Conservation (phyloP, 352 stramenopile genomes). For the Globisporangium paddicum region DNA sequence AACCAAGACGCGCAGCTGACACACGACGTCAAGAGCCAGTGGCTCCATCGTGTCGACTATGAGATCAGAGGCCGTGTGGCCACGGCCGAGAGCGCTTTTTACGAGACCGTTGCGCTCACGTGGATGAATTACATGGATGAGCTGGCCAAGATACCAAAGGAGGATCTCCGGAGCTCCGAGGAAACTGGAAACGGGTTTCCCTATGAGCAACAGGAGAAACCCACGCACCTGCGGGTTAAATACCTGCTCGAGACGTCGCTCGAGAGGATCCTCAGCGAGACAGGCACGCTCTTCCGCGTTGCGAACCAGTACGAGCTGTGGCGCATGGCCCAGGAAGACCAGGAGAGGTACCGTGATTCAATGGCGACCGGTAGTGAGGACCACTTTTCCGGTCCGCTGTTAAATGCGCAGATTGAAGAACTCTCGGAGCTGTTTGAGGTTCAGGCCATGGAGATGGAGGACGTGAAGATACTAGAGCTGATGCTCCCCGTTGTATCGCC, state of each 20-base stretch:
- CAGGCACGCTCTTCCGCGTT: slow-evolving; percentile 42
- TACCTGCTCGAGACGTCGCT: slow-evolving; percentile 62
- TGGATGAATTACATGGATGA: slow-evolving; percentile 59
- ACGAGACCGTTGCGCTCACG: slow-evolving; percentile 38
- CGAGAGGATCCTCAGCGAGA: slow-evolving; percentile 42
- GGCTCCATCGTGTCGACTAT: slow-evolving; percentile 69
- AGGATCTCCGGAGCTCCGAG: slow-evolving; percentile 27
- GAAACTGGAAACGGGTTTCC: slow-evolving; percentile 25
- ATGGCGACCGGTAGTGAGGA: slow-evolving; percentile 24
- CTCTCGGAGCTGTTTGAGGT: slow-evolving; percentile 50
- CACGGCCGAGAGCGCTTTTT: slow-evolving; percentile 46
- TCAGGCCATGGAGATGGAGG: slow-evolving; percentile 45
- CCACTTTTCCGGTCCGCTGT: slow-evolving; percentile 35
- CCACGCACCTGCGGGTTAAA: slow-evolving; percentile 48
- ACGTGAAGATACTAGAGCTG: slow-evolving; percentile 25
- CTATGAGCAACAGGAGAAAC: slow-evolving; percentile 52
- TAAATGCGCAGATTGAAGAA: slow-evolving; percentile 42
- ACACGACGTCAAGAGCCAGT: slow-evolving; percentile 27
- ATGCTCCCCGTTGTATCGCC: not conserved
- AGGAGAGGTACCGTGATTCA: slow-evolving; percentile 19
- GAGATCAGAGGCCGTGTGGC: slow-evolving; percentile 29
- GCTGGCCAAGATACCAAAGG: slow-evolving; percentile 39
- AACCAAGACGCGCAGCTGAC: slow-evolving; percentile 25
- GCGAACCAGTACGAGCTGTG: slow-evolving; percentile 54
- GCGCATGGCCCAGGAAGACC: slow-evolving; percentile 72